phyloP scores from a whole-genome alignment of 306 rosid genomes.

The Parietaria judaica region DNA sequence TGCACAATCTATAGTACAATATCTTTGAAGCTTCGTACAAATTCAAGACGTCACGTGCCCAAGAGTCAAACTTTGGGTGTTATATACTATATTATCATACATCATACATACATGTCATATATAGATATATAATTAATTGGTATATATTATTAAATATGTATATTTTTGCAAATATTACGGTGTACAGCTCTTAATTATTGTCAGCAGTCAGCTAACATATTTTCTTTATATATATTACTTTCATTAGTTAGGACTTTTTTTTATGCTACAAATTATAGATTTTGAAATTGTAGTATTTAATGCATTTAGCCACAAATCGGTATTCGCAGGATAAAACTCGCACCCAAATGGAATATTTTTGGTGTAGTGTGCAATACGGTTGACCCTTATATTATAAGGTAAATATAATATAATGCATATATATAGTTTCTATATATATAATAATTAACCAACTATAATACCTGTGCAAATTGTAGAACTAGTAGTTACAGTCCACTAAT shows the following conservation, averaged over 20 bases:
- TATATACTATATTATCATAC: too few relatives aligned
- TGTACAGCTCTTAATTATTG: constrained; percentile 7
- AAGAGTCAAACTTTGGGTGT: constrained; percentile 21
- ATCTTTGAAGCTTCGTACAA: constrained; percentile 34
- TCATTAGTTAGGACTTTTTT: background rate
- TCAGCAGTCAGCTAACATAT: constrained; percentile 37
- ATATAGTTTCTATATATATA: background rate
- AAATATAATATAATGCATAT: background rate
- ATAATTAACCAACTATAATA: background rate
- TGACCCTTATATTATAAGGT: constrained; percentile 18
- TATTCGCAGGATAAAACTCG: too few relatives aligned
- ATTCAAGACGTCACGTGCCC: constrained; percentile 30
- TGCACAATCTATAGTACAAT: constrained; percentile 9
- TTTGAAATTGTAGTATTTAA: too few relatives aligned
- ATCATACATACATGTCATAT: background rate
- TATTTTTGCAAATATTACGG: constrained; percentile 13
- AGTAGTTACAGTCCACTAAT: too few relatives aligned
- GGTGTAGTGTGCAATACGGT: constrained; percentile 22
- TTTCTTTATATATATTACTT: constrained; percentile 18
- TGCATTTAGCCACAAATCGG: too few relatives aligned
- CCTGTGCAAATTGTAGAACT: background rate
- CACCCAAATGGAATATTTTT: too few relatives aligned
- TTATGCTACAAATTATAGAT: too few relatives aligned
- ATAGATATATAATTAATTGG: background rate
- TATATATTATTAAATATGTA: background rate